Evolutionary conservation across 257 asterid species (phyloP), one percentile per base, ranked within the genome.

Genomic region (Solanum ahanhuiri): DNA sequence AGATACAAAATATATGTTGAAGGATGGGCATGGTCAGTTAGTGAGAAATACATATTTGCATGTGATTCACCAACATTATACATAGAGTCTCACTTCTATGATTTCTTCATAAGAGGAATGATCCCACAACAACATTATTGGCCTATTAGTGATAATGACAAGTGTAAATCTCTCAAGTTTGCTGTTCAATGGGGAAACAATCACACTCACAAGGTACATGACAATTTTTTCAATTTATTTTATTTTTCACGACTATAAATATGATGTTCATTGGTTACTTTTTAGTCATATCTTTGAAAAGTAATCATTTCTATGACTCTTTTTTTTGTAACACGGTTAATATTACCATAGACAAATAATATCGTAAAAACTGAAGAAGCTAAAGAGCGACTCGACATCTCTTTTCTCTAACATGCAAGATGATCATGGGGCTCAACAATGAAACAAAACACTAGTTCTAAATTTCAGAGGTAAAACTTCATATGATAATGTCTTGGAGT

Each of bases 151-250:
- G 45, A 37, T 31, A 20, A 22, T 35, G 51, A 76, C n/a, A 86
- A 76, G 23, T 86, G 88, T 39, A 63, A 70, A 20, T 86, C 88
- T 23, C 54, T 86, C 75, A 86, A 86, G 20, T 81, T 35, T 51
- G 85, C 85, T n/a, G 85, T 86, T 25, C 69, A 86, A 25, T 86
- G 88, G 88, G 88, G 88, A n/a, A 86, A 86, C 23, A 86, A 5
- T 39, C 85, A 86, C 20, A 31, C 35, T 0, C 25, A 45, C 25
- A 28, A 25, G 64, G 83, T 77, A 77, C 37, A n/a, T 20, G 51
- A 43, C 15, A 9, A 8, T 23, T 4, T 11, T n/a, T n/a, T 63
- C 20, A 66, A 25, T 66, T 66, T 60, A 3, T 9, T 25, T 23
- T 4, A n/a, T 6, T 57, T 58, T 3, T 9, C 4, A 11, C 17